Evolutionary conservation across 2,329 filamentous ascomycete genomes (phyloP).

Genomic region (Blastomyces silverae): DNA sequence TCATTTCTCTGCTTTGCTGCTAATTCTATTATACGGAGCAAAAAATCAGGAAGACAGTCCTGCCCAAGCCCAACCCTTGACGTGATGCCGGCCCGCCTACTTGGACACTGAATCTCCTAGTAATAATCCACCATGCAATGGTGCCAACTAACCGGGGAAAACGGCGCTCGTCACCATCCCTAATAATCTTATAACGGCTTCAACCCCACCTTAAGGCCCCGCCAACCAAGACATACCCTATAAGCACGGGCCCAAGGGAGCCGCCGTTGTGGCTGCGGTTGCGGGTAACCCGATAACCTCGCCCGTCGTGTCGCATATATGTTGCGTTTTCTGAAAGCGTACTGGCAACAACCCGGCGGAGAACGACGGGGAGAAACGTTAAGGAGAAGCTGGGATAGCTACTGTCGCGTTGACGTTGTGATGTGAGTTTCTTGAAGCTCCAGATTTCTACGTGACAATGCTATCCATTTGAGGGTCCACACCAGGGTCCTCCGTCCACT

Average conservation of each 20-base stretch:
- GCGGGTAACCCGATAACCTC: neutral
- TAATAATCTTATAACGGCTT: neutral
- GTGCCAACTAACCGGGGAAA: neutral
- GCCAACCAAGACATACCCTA: neutral
- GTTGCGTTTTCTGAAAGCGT: neutral
- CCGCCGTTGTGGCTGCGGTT: neutral
- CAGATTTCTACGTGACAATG: neutral
- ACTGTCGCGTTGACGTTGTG: conserved; percentile 8
- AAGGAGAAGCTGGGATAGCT: neutral
- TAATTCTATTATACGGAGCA: neutral
- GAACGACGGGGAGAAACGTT: neutral
- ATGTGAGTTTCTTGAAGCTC: conserved; percentile 5
- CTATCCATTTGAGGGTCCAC: neutral
- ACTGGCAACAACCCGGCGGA: neutral
- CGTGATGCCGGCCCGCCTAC: neutral
- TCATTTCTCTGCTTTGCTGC: neutral
- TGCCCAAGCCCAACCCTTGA: neutral
- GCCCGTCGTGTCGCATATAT: neutral
- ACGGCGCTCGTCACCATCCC: neutral
- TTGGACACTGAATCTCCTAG: neutral
- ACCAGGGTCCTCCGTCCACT: neutral
- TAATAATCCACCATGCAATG: neutral
- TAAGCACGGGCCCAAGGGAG: neutral
- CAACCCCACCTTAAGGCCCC: neutral
- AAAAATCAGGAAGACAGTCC: neutral